Conservation (phyloP, 2,329 filamentous ascomycete genomes). For the Coniochaeta sp. region DNA sequence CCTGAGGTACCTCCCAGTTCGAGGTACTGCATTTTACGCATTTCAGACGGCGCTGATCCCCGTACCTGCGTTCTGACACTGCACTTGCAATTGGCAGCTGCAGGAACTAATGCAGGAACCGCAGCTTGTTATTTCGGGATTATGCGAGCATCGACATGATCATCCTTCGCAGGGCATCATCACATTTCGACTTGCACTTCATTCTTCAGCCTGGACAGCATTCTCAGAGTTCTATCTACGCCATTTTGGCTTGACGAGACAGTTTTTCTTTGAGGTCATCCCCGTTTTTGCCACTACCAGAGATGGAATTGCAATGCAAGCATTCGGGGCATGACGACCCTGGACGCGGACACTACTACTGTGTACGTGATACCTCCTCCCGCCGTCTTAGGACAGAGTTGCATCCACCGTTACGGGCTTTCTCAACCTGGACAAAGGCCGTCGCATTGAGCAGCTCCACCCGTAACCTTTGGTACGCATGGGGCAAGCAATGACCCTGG, state of each 20-base stretch:
- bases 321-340: too few relatives aligned
- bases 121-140: background rate
- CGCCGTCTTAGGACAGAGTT: background rate
- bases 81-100: background rate
- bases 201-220: too few relatives aligned
- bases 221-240: too few relatives aligned
- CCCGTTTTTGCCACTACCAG: too few relatives aligned
- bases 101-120: conserved; percentile 1
- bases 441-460: background rate
- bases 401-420: background rate
- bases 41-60: background rate
- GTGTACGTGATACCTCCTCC: background rate
- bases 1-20: background rate
- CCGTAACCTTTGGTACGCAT: background rate
- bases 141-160: background rate
- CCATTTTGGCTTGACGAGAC: too few relatives aligned
- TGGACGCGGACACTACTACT: too few relatives aligned
- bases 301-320: too few relatives aligned
- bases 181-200: too few relatives aligned
- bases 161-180: background rate
- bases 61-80: conserved; percentile 1
- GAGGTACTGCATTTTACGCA: background rate
- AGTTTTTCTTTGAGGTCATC: too few relatives aligned
- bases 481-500: background rate
- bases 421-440: background rate